Base-by-base conservation (phyloP, 345 rosid genomes). In the Dovyalis caffra region DNA sequence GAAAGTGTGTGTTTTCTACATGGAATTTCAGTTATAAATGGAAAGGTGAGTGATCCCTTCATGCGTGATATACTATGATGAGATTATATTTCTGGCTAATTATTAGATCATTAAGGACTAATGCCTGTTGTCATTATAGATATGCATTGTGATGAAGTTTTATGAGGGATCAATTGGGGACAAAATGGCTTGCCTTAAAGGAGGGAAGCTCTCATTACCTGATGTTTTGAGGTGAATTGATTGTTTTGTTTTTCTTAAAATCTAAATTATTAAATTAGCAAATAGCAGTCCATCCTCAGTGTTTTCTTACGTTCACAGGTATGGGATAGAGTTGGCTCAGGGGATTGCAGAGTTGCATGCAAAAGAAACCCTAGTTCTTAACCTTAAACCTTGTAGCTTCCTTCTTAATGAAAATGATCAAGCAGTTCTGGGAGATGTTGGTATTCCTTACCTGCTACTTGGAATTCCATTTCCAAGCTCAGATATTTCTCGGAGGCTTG, bases 161-260 rank as follows among this genome's bases (percentile, higher is more conserved):
- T 95, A 90, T 61, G 99, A 91, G 78, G 99, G 97, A 60, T 92
- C 94, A 1, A 38, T 93, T 80, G 93, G 96, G 51, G 97, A 95
- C 81, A 91, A 85, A 81, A 87, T 93, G 94, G 92, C 94, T 79
- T 83, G 35, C 40, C 94, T 82, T 34, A 93, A 87, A 87, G 91
- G 90, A 72, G 98, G 99, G 77, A 95, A 88, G 87, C 88, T 93
- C 66, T 66, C 85, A 18, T 74, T 88, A 64, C 69, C 90, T 53
- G 87, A 85, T 78, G 90, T 86, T 61, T 86, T 90, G 77, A 90
- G 98, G 99, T 93, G 79, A 80, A n/a, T 25, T 66, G 10, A n/a
- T n/a, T n/a, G 11, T 56, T 56, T n/a, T 2, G 31, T 37, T 63
- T 35, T 40, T 14, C 43, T 49, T 68, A 16, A 11, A 15, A 37